These are phyloP conservation scores for Bipolaris zeicola DNA, from an alignment of 2,329 filamentous ascomycete species.

Conservation along the genomic window DNA sequence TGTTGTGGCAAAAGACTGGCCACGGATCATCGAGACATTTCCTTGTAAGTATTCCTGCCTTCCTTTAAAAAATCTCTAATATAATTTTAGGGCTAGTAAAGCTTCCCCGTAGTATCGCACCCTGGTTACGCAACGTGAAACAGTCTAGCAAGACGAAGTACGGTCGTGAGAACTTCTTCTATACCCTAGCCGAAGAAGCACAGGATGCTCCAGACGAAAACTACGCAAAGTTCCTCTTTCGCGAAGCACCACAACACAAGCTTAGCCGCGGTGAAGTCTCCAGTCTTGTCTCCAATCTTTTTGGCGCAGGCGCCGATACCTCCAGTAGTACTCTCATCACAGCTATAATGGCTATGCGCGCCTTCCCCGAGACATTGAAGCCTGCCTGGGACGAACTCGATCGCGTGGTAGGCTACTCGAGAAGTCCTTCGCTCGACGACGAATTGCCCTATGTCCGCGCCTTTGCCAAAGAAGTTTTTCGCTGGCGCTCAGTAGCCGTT, in stretches of 20 bases:
- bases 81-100: slow-evolving; percentile 50
- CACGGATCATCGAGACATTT: slow-evolving; percentile 64
- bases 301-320: slow-evolving; percentile 43
- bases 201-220: slow-evolving; percentile 36
- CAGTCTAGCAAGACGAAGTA: slow-evolving; percentile 27
- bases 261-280: slow-evolving; percentile 39
- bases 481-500: slow-evolving; percentile 41
- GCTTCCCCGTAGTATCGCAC: slow-evolving; percentile 56
- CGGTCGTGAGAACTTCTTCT: slow-evolving; percentile 41
- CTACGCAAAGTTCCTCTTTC: slow-evolving; percentile 51
- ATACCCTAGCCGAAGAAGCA: slow-evolving; percentile 40
- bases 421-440: slow-evolving; percentile 43
- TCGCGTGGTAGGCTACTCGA: slow-evolving; percentile 34
- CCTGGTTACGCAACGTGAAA: slow-evolving; percentile 44
- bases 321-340: slow-evolving; percentile 42
- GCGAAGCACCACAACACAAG: slow-evolving; percentile 36
- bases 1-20: slow-evolving; percentile 58
- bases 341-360: slow-evolving; percentile 40
- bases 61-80: too few species aligned
- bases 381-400: slow-evolving; percentile 43
- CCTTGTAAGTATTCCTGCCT: slow-evolving; percentile 25
- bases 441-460: slow-evolving; percentile 48
- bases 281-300: slow-evolving; percentile 37
- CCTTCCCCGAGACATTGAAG: slow-evolving; percentile 36
- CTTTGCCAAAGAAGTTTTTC: slow-evolving; percentile 42